phyloP scores from a whole-genome alignment of 2,329 filamentous ascomycete species.

The Rutstroemia sp. region DNA sequence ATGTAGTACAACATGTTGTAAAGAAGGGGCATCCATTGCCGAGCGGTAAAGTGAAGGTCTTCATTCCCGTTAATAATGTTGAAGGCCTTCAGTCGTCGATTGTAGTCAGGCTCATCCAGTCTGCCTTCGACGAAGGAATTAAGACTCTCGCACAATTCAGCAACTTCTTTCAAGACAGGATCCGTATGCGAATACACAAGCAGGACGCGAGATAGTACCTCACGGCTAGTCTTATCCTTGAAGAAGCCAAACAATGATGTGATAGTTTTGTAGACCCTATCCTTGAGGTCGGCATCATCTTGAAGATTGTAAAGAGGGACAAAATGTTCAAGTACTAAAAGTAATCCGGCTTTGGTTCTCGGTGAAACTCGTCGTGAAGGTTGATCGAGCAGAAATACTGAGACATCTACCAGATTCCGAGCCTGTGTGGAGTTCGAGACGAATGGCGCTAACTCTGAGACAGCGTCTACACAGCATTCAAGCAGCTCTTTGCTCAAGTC shows the following conservation, averaged over 20 bases:
- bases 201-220: constrained; percentile 66
- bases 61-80: constrained; percentile 57
- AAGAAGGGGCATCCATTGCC: constrained; percentile 80
- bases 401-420: constrained; percentile 70
- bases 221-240: constrained; percentile 70
- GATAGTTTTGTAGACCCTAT: constrained; percentile 64
- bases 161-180: constrained; percentile 51
- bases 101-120: constrained; percentile 84
- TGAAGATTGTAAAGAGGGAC: constrained; percentile 56
- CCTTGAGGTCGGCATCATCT: constrained; percentile 49
- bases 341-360: constrained; percentile 71
- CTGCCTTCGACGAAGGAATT: constrained; percentile 69
- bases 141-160: constrained; percentile 65
- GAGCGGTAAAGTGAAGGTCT: constrained; percentile 52
- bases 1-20: constrained; percentile 88
- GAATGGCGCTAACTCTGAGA: constrained; percentile 68
- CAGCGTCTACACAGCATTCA: constrained; percentile 68
- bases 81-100: constrained; percentile 72
- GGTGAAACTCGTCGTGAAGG: constrained; percentile 78
- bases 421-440: constrained; percentile 63
- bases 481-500: constrained; percentile 65
- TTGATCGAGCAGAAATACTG: constrained; percentile 74
- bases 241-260: constrained; percentile 86
- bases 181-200: constrained; percentile 61
- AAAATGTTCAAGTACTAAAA: constrained; percentile 76